These are phyloP conservation scores for Penicillium longicatenatum DNA, from an alignment of 495 filamentous ascomycete genomes.

Conservation along the genomic window DNA sequence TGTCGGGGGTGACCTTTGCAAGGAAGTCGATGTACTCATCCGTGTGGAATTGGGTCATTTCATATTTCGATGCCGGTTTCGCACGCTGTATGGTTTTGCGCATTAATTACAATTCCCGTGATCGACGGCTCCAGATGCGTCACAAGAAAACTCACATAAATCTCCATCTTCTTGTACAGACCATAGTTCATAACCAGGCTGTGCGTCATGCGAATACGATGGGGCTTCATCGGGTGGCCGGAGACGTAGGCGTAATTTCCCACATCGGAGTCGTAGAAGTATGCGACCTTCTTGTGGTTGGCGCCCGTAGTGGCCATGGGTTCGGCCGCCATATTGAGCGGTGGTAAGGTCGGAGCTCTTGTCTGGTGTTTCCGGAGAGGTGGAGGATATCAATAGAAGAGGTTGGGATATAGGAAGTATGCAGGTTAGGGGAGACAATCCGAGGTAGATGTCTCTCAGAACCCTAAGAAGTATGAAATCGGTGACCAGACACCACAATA, in stretches of 20 bases:
- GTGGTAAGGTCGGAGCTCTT: neutral
- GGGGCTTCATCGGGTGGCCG: constrained; percentile 99
- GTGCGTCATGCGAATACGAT: constrained; percentile 95
- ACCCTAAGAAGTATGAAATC: constrained; percentile 3
- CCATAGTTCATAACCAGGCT: constrained; percentile 98
- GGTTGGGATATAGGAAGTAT: constrained; percentile 16
- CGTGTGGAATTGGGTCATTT: constrained; percentile 99
- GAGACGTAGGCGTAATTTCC: constrained; percentile 98
- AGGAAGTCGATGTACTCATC: constrained; percentile 99
- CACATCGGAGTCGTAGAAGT: constrained; percentile 98
- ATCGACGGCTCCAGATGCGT: neutral
- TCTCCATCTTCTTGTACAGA: constrained; percentile 98
- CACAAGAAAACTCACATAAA: constrained; percentile 71
- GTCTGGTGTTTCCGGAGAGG: neutral
- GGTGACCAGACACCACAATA: constrained; percentile 13
- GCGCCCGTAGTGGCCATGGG: constrained; percentile 52
- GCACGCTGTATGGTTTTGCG: constrained; percentile 66
- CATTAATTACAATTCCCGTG: neutral
- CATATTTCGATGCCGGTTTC: constrained; percentile 91
- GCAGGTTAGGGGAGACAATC: constrained; percentile 17
- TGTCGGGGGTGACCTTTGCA: constrained; percentile 93
- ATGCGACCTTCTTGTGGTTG: constrained; percentile 78
- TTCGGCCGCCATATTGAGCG: constrained; percentile 41
- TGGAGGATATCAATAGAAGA: constrained; percentile 15
- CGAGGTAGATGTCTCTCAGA: constrained; percentile 2